These are phyloP conservation scores for Wickerhamiella nectarea DNA, from an alignment of 805 yeast genomes.

Conservation along the genomic window DNA sequence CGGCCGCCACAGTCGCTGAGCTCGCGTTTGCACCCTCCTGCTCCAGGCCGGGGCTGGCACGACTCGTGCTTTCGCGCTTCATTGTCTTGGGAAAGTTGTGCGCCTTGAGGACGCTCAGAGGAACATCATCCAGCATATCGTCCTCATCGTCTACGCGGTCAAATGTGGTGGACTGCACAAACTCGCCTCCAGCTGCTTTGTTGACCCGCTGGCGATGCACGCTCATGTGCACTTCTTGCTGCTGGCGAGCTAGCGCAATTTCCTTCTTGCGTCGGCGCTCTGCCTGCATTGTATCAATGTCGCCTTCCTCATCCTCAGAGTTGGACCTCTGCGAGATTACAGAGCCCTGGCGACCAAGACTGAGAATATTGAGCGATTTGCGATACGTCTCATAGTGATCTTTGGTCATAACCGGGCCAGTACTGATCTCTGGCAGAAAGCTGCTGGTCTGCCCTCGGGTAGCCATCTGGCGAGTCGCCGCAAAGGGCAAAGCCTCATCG, in stretches of 20 bases:
- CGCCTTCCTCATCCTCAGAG: conserved; percentile 29
- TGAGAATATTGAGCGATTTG: conserved; percentile 13
- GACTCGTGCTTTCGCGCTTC: background rate
- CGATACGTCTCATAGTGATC: conserved; percentile 20
- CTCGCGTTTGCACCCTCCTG: too few species aligned
- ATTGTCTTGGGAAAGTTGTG: conserved; percentile 26
- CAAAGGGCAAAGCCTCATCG: conserved; percentile 21
- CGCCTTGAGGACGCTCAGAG: conserved; percentile 29
- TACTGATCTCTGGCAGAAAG: conserved; percentile 12
- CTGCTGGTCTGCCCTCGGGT: conserved; percentile 13
- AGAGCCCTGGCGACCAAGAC: conserved; percentile 14
- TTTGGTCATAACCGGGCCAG: conserved; percentile 19
- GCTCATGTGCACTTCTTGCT: conserved; percentile 30
- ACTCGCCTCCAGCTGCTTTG: conserved; percentile 21
- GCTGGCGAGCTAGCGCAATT: conserved; percentile 20
- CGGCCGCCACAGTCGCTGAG: too few species aligned
- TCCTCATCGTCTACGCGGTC: conserved; percentile 22
- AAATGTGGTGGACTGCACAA: conserved; percentile 5
- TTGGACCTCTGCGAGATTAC: conserved; percentile 8
- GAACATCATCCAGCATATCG: conserved; percentile 30
- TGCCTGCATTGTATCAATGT: conserved; percentile 29
- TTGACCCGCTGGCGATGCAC: conserved; percentile 31
- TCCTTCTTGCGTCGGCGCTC: conserved; percentile 16
- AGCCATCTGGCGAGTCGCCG: conserved; percentile 17
- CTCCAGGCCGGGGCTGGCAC: background rate